Percentiles rank a stretch among this genome's conserved stretches.
Conservation (phyloP, 2,329 filamentous ascomycete genomes). For the Exophiala alcalophila region DNA sequence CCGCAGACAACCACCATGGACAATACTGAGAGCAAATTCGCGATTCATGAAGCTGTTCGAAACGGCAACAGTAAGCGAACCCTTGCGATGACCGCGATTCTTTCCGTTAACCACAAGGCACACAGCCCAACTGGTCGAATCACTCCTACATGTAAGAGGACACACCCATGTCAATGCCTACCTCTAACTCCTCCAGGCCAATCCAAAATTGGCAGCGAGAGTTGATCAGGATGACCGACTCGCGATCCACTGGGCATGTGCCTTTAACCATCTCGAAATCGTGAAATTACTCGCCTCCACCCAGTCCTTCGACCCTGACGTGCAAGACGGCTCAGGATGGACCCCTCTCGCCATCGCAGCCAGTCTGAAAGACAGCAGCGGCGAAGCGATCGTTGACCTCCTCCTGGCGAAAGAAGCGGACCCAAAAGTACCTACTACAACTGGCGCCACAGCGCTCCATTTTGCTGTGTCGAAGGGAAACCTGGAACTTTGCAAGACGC, state of each 20-base stretch:
- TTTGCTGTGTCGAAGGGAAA: conserved; percentile 90
- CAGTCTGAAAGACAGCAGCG: conserved; percentile 46
- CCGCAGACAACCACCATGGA: too few relatives aligned
- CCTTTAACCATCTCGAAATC: conserved; percentile 74
- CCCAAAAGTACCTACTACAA: conserved; percentile 42
- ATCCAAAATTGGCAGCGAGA: conserved; percentile 71
- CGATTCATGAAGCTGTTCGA: conserved; percentile 81
- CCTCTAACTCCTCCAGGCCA: conserved; percentile 41
- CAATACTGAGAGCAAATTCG: conserved; percentile 59
- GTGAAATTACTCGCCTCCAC: conserved; percentile 59
- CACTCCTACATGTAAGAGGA: conserved; percentile 1
- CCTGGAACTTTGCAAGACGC: conserved; percentile 71
- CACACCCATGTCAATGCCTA: neutral
- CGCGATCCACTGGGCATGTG: conserved; percentile 90
- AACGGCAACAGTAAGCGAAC: conserved; percentile 72
- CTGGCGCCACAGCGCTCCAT: conserved; percentile 75
- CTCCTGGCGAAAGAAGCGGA: conserved; percentile 48
- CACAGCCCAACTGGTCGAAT: conserved; percentile 16
- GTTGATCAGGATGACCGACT: conserved; percentile 83
- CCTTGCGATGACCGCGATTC: neutral
- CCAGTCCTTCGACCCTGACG: conserved; percentile 30
- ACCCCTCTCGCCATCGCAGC: conserved; percentile 52
- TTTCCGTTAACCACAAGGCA: conserved; percentile 6
- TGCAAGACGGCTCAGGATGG: conserved; percentile 47
- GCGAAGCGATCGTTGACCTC: conserved; percentile 45